Evolutionary conservation across 441 rosid species (phyloP), one percentile per base, ranked within the genome.

Genomic region (Populus hybrid): DNA sequence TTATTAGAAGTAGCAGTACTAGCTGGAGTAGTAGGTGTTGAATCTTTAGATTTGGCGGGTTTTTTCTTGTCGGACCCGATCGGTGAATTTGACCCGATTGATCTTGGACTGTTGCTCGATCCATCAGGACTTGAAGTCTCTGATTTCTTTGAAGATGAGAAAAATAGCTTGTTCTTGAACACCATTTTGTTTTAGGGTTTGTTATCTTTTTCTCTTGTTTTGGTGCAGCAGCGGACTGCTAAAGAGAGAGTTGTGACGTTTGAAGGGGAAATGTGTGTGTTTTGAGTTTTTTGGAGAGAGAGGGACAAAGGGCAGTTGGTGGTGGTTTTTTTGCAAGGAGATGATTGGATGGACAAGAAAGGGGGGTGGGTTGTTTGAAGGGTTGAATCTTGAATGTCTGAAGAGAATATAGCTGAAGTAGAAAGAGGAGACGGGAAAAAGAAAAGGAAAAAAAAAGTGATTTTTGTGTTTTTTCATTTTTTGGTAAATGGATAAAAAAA

Each of bases 81-180:
- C 42, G 98, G 98, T 64, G 99, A 96, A 82, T 89, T 87, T 74
- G 99, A 94, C 74, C 94, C 91, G 64, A 84, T 73, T 50, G 98
- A 94, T 91, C 94, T 88, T 61, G 98, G 97, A 77, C 97, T 91
- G 85, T 83, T 95, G 72, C 91, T 87, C 28, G 98, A 92, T 80
- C 91, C 92, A 70, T 92, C 96, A 7, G 97, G 94, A 76, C 93
- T 88, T 21, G 98, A 90, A 67, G 99, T 79, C 77, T 89, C 97
- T 1, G 98, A 92, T 81, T 91, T 91, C 89, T 89, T 92, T 89
- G 88, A 91, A 6, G 97, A 94, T 1, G 95, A 92, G 83, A 96
- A 96, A 88, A 96, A 96, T 36, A 89, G 90, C 79, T 91, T 94
- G 87, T 91, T 95, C 87, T 92, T 96, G 89, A 96, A 96, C 35